Evolutionary conservation across 805 yeast species (phyloP).

Genomic region (Cyberlindnera americana): DNA sequence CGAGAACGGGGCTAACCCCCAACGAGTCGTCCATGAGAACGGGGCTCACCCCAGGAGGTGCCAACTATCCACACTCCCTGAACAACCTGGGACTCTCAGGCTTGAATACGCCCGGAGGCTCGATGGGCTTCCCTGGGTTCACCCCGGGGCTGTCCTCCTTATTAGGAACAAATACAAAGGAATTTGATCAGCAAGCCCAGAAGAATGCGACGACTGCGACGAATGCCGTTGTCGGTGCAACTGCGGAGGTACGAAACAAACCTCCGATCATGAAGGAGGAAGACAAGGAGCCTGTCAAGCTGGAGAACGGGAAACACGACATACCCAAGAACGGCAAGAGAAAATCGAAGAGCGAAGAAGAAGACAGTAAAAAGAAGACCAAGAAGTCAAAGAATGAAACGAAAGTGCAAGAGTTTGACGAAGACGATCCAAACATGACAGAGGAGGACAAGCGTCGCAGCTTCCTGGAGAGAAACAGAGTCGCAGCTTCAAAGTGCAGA

Average conservation of each 20-base stretch:
- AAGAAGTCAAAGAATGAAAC: constrained; percentile 6
- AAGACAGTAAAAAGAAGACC: constrained; percentile 4
- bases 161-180: constrained; percentile 20
- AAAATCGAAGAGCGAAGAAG: constrained; percentile 6
- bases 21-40: constrained; percentile 70
- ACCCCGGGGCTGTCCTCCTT: constrained; percentile 37
- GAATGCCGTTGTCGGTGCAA: constrained; percentile 1
- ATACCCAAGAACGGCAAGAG: too few species aligned
- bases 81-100: constrained; percentile 31
- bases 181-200: constrained; percentile 18
- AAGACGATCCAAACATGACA: constrained; percentile 34
- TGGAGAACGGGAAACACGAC: constrained; percentile 1
- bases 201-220: constrained; percentile 7
- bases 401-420: not conserved
- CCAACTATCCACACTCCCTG: constrained; percentile 36
- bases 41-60: constrained; percentile 69
- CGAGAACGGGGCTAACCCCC: constrained; percentile 64
- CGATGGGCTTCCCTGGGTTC: constrained; percentile 22
- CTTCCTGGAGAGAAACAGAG: constrained; percentile 84
- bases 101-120: constrained; percentile 23
- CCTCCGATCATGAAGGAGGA: not conserved
- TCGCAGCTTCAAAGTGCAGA: constrained; percentile 94
- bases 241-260: constrained; percentile 6
- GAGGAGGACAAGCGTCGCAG: constrained; percentile 74
- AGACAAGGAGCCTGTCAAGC: constrained; percentile 1